These are phyloP conservation scores for Patellifolia procumbens DNA, from an alignment of 179 eudicot species.

Conservation along the genomic window DNA sequence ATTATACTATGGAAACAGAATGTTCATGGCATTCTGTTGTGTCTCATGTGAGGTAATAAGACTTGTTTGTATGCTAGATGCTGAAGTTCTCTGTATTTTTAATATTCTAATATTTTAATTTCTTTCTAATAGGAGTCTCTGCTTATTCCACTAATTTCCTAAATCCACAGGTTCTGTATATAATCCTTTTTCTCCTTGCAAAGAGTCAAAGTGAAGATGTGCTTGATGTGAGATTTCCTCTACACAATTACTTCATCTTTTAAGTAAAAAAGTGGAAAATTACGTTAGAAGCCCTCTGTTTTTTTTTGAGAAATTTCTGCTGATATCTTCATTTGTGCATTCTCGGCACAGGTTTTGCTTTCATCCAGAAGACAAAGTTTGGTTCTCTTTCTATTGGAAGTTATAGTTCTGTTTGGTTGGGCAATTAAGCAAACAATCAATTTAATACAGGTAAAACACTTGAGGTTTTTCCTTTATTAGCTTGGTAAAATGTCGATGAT, in stretches of 20 bases:
- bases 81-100: background rate
- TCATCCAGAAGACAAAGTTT: conserved; percentile 52
- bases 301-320: background rate
- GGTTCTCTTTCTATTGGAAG: conserved; percentile 48
- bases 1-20: conserved; percentile 78
- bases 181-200: conserved; percentile 77
- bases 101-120: too few species aligned
- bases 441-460: conserved; percentile 68
- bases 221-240: conserved; percentile 48
- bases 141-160: conserved; percentile 4
- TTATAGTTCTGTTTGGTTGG: conserved; percentile 74
- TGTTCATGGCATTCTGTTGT: conserved; percentile 92
- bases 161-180: conserved; percentile 77
- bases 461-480: background rate
- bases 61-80: background rate
- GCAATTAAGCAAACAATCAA: conserved; percentile 76
- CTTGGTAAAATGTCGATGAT: background rate
- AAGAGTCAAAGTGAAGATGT: conserved; percentile 60
- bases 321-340: conserved; percentile 13
- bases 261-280: background rate
- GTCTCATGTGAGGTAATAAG: conserved; percentile 86
- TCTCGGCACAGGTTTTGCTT: conserved; percentile 50
- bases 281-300: too few species aligned
- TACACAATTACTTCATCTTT: background rate
- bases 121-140: background rate